Percentiles rank a stretch among this genome's conserved stretches.
Conservation (phyloP, 1,284 basidiomycete genomes). For the Cystobasidium slooffiae region DNA sequence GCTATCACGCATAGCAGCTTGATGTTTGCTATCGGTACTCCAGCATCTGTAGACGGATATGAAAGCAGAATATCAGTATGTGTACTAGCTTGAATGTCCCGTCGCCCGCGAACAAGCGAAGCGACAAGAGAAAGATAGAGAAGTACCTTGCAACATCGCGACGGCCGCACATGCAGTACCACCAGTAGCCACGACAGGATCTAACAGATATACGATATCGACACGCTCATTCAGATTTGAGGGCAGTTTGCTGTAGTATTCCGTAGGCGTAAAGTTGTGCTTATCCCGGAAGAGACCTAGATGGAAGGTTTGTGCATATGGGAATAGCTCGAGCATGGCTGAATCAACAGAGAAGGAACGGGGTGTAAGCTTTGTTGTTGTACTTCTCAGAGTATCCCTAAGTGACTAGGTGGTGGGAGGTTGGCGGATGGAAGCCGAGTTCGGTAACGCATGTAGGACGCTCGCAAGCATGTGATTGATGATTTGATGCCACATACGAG, state of each 20-base stretch:
- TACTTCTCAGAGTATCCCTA: not conserved
- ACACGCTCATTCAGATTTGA: slow-evolving; percentile 59
- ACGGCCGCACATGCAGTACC: slow-evolving; percentile 88
- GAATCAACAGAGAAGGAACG: not conserved
- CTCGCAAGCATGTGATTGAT: not conserved
- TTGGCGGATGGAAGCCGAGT: not conserved
- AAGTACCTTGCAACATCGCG: slow-evolving; percentile 65
- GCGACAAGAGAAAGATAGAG: not conserved
- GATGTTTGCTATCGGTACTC: slow-evolving; percentile 62
- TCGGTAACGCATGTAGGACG: not conserved
- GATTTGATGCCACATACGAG: not conserved
- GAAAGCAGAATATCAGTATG: too few relatives aligned
- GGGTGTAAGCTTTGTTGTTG: too few relatives aligned
- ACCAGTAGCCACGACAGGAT: slow-evolving; percentile 88
- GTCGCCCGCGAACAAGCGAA: not conserved
- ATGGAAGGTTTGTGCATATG: slow-evolving; percentile 85
- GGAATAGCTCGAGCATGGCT: slow-evolving; percentile 76
- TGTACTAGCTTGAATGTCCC: too few relatives aligned
- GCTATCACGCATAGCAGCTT: slow-evolving; percentile 83
- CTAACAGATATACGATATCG: slow-evolving; percentile 81
- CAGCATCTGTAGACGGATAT: slow-evolving; percentile 48
- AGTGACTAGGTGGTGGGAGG: not conserved
- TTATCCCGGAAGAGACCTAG: slow-evolving; percentile 90
- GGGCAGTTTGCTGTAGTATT: slow-evolving; percentile 92
- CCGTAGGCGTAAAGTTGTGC: slow-evolving; percentile 56